Conservation (phyloP, 177 flowering plant genomes). For the Telopea speciosissima region DNA sequence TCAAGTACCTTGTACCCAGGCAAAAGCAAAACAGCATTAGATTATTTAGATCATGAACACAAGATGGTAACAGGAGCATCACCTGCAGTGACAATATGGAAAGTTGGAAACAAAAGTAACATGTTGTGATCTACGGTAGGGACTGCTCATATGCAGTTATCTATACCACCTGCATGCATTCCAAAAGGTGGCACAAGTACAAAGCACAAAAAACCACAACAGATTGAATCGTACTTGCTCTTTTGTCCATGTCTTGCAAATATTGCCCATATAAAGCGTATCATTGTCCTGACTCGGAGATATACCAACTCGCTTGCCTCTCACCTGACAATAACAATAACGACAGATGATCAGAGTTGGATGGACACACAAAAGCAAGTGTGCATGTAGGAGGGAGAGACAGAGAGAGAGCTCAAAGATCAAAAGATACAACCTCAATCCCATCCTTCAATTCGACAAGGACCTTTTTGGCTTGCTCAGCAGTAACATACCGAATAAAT, state of each 20-base stretch:
- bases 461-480: slow-evolving; percentile 36
- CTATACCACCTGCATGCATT: not conserved
- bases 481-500: slow-evolving; percentile 35
- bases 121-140: not conserved
- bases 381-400: not conserved
- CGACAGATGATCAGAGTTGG: not conserved
- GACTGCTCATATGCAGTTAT: not conserved
- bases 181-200: not conserved
- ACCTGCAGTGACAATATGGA: slow-evolving; percentile 8
- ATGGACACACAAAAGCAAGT: not conserved
- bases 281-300: slow-evolving; percentile 36
- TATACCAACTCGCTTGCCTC: slow-evolving; percentile 31
- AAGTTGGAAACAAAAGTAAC: not conserved
- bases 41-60: slow-evolving; percentile 9
- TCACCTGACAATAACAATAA: slow-evolving; percentile 23
- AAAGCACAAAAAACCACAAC: slow-evolving; percentile 4
- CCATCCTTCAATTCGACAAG: slow-evolving; percentile 36
- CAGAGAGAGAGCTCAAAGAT: not conserved
- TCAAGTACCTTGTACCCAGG: slow-evolving; percentile 29
- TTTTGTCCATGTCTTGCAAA: slow-evolving; percentile 39
- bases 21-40: slow-evolving; percentile 6
- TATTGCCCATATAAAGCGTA: slow-evolving; percentile 39
- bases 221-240: slow-evolving; percentile 20
- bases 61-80: slow-evolving; percentile 2
- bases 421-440: slow-evolving; percentile 26